Evolutionary conservation across 2,329 filamentous ascomycete species (phyloP).

Genomic region (Diaporthe longicolla): DNA sequence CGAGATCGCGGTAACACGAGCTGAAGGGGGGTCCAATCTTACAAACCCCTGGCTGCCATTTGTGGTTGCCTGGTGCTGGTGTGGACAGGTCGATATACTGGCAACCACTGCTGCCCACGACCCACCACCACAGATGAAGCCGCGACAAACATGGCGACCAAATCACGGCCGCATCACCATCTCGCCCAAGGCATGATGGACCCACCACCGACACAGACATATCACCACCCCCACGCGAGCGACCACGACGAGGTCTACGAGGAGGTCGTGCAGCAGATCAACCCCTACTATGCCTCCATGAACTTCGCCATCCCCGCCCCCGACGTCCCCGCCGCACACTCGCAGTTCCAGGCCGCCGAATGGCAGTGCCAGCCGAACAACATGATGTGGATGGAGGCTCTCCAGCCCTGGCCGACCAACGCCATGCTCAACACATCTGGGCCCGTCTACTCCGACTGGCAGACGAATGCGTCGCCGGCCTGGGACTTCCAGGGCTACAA

Average conservation of each 20-base stretch:
- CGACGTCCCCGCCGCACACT: constrained; percentile 15
- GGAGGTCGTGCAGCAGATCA: constrained; percentile 27
- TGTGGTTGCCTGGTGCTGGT: background rate
- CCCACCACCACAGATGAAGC: background rate
- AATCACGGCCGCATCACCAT: constrained; percentile 10
- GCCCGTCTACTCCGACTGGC: constrained; percentile 20
- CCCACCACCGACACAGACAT: background rate
- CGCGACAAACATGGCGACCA: constrained; percentile 30
- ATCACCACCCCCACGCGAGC: background rate
- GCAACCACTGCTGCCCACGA: background rate
- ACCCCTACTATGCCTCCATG: constrained; percentile 25
- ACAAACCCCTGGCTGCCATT: constrained; percentile 12
- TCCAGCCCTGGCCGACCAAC: constrained; percentile 32
- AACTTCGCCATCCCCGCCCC: constrained; percentile 17
- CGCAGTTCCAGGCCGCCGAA: constrained; percentile 31
- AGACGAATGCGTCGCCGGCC: background rate
- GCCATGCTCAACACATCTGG: background rate
- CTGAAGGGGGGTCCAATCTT: constrained; percentile 24
- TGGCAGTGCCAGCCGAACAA: constrained; percentile 34
- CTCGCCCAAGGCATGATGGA: constrained; percentile 12
- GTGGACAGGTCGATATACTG: too few species aligned
- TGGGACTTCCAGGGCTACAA: constrained; percentile 29
- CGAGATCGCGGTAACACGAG: constrained; percentile 25
- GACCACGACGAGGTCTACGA: constrained; percentile 29
- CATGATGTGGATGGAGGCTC: constrained; percentile 33